phyloP scores from a whole-genome alignment of 78 protist species.

The Dictyostelium citrinum region DNA sequence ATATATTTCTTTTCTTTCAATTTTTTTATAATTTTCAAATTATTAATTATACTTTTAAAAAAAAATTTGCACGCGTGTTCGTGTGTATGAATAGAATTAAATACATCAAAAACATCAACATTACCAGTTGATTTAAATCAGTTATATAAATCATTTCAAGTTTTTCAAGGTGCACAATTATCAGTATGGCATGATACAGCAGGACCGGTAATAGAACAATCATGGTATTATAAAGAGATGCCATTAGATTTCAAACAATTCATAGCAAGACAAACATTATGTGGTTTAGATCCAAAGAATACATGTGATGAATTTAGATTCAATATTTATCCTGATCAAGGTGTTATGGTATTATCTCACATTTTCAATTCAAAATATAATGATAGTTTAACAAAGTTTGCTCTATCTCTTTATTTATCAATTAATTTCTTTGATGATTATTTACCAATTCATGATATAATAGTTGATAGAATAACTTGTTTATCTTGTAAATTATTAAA shows the following conservation, averaged over 20 bases:
- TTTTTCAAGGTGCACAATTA: slow-evolving; percentile 36
- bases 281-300: slow-evolving; percentile 46
- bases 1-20: too few relatives aligned
- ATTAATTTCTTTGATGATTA: not conserved
- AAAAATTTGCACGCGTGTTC: too few relatives aligned
- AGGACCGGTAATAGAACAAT: slow-evolving; percentile 41
- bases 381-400: slow-evolving; percentile 43
- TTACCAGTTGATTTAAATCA: not conserved
- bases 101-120: not conserved
- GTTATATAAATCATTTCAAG: slow-evolving; percentile 7
- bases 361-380: slow-evolving; percentile 39
- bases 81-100: not conserved
- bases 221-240: not conserved
- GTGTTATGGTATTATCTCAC: slow-evolving; percentile 20
- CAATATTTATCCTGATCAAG: slow-evolving; percentile 55
- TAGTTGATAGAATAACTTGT: slow-evolving; percentile 39
- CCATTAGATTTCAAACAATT: slow-evolving; percentile 27
- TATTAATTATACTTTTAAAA: too few relatives aligned
- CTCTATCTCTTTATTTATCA: slow-evolving; percentile 26
- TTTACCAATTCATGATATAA: slow-evolving; percentile 42
- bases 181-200: slow-evolving; percentile 74
- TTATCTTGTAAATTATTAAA: slow-evolving; percentile 34
- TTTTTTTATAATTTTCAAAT: too few relatives aligned
- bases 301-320: slow-evolving; percentile 53
- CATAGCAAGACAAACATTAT: slow-evolving; percentile 50